Base-by-base conservation (phyloP, 352 stramenopile species). In the Pythium rishiriense region DNA sequence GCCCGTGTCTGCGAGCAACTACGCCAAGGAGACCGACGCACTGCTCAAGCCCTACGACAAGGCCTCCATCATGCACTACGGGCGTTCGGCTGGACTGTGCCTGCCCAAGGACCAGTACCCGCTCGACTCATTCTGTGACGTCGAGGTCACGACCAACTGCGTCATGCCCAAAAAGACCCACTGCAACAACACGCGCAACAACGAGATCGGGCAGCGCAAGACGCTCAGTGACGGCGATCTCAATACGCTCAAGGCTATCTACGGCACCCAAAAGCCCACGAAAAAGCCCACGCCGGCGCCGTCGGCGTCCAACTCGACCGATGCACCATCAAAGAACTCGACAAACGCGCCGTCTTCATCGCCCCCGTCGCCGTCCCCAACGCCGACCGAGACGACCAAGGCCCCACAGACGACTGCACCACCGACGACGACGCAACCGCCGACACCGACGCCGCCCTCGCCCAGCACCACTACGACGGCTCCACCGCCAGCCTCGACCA, bases 31-130 rank as follows among this genome's bases (percentile, higher is more conserved):
- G 43, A 78, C 66, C 14, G 69, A 88, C 57, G 81, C 79, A 2
- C 73, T 74, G 1, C 54, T 90, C 35, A 93, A 82, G 49, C 69
- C 78, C 47, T 93, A 93, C 60, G 81, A 93, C 61, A 74, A 72
- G 4, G 68, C 71, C 24, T 91, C 81, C 46, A 90, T 93, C 69
- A 93, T 93, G 83, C 83, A 93, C 69, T 93, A 93, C 41, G 79
- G 80, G 10, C 76, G 75, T 45, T 74, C 63, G 25, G 78, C 78
- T 0, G 83, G 79, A 0, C 71, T 93, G 10, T 93, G 83, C 67
- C 82, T 93, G 33, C 83, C 83, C 1, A 90, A 90, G 64, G 68
- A 81, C 21, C 61, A 85, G 37, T 87, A 90, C 49, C 72, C 78
- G 17, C 70, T 87, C 28, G 78, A 82, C 42, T 73, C 74, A 6